Evolutionary conservation across 441 rosid species (phyloP).

Genomic region (Gossypium schwendimanii): DNA sequence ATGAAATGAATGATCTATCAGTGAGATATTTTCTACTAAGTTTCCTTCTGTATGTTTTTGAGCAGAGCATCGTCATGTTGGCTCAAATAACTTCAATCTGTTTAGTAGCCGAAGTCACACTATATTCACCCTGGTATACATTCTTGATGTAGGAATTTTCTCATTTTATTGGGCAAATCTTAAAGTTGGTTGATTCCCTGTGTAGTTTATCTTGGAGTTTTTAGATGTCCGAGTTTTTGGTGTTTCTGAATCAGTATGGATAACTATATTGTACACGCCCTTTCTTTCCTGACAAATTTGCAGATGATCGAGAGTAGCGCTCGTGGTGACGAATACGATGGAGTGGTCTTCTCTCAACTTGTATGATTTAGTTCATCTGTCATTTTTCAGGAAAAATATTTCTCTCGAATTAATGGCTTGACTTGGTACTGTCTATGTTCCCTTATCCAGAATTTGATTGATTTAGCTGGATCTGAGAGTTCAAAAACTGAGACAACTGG

Average conservation of each 20-base stretch:
- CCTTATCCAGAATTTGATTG: conserved; percentile 78
- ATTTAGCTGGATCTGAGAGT: conserved; percentile 99
- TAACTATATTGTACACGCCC: background rate
- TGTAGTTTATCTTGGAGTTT: background rate
- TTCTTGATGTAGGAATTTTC: background rate
- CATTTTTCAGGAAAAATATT: conserved; percentile 8
- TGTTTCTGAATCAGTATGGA: background rate
- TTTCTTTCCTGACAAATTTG: conserved; percentile 21
- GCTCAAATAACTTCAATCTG: conserved; percentile 94
- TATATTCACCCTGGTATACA: conserved; percentile 79
- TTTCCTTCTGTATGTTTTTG: conserved; percentile 21
- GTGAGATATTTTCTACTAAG: background rate
- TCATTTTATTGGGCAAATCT: background rate
- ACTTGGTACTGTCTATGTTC: conserved; percentile 14
- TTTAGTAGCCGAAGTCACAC: conserved; percentile 99
- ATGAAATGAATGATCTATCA: background rate
- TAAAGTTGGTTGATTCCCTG: background rate
- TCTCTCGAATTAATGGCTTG: conserved; percentile 12
- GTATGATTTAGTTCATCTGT: conserved; percentile 37
- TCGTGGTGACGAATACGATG: conserved; percentile 91
- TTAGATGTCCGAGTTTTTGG: background rate
- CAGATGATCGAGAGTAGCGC: conserved; percentile 99
- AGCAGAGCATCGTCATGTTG: conserved; percentile 99
- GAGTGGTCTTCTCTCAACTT: conserved; percentile 97
- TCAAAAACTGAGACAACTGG: conserved; percentile 99